Percentiles rank a stretch among this genome's conserved stretches.
phyloP scores from a whole-genome alignment of 805 yeast genomes.

The Saccharomycopsis olivae region DNA sequence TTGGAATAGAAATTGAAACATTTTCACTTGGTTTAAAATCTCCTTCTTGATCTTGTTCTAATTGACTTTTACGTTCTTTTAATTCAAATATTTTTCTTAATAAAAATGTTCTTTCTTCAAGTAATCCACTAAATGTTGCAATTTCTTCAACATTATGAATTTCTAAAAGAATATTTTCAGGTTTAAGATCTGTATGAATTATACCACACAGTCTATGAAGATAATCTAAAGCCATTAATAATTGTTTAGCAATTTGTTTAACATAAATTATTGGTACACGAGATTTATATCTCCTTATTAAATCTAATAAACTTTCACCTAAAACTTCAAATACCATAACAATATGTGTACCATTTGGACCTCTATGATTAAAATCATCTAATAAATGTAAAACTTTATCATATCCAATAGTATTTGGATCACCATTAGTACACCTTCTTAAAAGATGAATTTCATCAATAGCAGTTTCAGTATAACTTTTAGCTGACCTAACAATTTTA shows the following conservation, averaged over 20 bases:
- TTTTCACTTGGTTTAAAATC: background rate
- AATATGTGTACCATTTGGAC: slow-evolving; percentile 55
- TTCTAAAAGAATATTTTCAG: slow-evolving; percentile 55
- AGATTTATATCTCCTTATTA: slow-evolving; percentile 36
- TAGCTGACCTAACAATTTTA: slow-evolving; percentile 47
- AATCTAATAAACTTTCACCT: slow-evolving; percentile 47
- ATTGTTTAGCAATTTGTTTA: slow-evolving; percentile 46
- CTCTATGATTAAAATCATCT: slow-evolving; percentile 45
- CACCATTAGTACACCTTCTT: slow-evolving; percentile 26
- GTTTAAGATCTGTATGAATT: slow-evolving; percentile 68
- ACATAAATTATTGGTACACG: slow-evolving; percentile 46
- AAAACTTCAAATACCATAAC: slow-evolving; percentile 59
- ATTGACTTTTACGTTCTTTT: slow-evolving; percentile 8
- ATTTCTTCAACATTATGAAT: slow-evolving; percentile 44
- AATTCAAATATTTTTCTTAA: slow-evolving; percentile 20
- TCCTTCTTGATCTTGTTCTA: background rate
- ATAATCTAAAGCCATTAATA: slow-evolving; percentile 44
- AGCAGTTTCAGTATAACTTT: slow-evolving; percentile 51
- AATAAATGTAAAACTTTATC: slow-evolving; percentile 40
- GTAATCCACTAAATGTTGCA: slow-evolving; percentile 31
- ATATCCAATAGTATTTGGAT: slow-evolving; percentile 33
- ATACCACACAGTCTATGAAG: slow-evolving; percentile 52
- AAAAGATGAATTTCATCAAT: slow-evolving; percentile 48
- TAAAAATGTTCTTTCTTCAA: slow-evolving; percentile 14
- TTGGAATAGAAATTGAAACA: slow-evolving; percentile 1